Evolutionary conservation across 1,284 basidiomycete genomes (phyloP).

Genomic region (Spongiforma sp.): DNA sequence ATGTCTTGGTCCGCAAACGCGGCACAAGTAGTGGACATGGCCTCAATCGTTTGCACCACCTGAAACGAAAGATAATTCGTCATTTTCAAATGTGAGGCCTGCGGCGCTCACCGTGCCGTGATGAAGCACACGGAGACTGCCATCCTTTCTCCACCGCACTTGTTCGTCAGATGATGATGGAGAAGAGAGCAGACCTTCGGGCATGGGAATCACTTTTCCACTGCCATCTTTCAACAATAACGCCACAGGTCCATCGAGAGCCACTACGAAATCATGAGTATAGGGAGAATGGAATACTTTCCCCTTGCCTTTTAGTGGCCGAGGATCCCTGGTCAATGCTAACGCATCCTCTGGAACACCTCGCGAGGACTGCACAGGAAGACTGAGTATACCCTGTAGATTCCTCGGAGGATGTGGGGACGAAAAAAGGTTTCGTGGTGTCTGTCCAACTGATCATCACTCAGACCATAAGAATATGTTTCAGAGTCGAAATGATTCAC

Average conservation of each 20-base stretch:
- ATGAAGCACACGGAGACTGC: slow-evolving; percentile 63
- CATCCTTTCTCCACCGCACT: slow-evolving; percentile 65
- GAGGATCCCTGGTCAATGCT: slow-evolving; percentile 61
- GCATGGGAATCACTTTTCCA: slow-evolving; percentile 68
- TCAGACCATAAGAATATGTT: slow-evolving; percentile 10
- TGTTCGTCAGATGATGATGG: slow-evolving; percentile 71
- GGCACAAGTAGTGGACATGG: slow-evolving; percentile 74
- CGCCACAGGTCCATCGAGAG: slow-evolving; percentile 27
- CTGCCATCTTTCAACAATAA: slow-evolving; percentile 26
- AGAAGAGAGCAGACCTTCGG: slow-evolving; percentile 60
- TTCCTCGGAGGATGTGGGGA: slow-evolving; percentile 79
- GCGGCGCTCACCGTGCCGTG: slow-evolving; percentile 58
- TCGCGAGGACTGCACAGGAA: slow-evolving; percentile 73
- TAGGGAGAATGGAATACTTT: neutral
- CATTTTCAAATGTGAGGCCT: neutral
- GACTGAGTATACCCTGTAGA: slow-evolving; percentile 68
- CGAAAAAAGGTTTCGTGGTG: slow-evolving; percentile 89
- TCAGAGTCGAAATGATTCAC: slow-evolving; percentile 46
- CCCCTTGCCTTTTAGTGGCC: slow-evolving; percentile 61
- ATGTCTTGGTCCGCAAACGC: slow-evolving; percentile 74
- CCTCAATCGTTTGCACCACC: slow-evolving; percentile 79
- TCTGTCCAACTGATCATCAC: slow-evolving; percentile 76
- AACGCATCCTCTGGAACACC: slow-evolving; percentile 84
- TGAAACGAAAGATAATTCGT: slow-evolving; percentile 36
- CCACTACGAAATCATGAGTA: slow-evolving; percentile 21